Base-by-base conservation (phyloP, 768 basidiomycete species). In the Hemileccinum impolitum region DNA sequence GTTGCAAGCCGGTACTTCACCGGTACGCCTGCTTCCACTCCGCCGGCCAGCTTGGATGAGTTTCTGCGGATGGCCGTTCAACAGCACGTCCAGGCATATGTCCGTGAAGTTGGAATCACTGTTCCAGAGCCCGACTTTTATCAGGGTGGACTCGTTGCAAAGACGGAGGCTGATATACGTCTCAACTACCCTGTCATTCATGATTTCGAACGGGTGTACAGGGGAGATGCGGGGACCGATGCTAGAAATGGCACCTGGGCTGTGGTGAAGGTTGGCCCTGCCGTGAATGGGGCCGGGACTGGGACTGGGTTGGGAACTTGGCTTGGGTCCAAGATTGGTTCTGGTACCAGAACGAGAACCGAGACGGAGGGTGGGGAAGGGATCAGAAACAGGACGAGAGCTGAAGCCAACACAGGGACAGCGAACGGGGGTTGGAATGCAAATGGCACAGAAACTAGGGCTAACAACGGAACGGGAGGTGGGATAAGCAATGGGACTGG, bases 1-100 rank as follows among this genome's bases (percentile, higher is more conserved):
- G 31, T 45, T 3, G 38, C 38, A 18, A 40, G 43, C 39, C 39
- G 21, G 4, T 45, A 34, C 39, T 50, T 50, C 39, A 45, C 43
- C 3, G 30, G 32, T 21, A 34, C 18, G 15, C 31, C 21, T 34
- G 25, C 36, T 1, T 15, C 26, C 11, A 10, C 15, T 10, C 26
- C 13, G 18, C 49, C 39, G 1, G n/a, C n/a, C 6, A 34, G 12
- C 31, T 40, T 40, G 39, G 31, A 47, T 14, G 46, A n/a, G 21
- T 47, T 47, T 15, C 19, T 47, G 9, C 39, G 18, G 38, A 40
- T 40, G 1, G 30, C 46, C 7, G 30, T 34, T 23, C 30, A 32
- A 18, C 46, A 47, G 17, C 46, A 47, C 6, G 21, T 40, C 11
- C 28, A 39, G 18, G 38, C 45, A 13, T 47, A 47, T 19, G 17